phyloP scores from a whole-genome alignment of 1,284 basidiomycete species.

The Rhodotorula sp. region DNA sequence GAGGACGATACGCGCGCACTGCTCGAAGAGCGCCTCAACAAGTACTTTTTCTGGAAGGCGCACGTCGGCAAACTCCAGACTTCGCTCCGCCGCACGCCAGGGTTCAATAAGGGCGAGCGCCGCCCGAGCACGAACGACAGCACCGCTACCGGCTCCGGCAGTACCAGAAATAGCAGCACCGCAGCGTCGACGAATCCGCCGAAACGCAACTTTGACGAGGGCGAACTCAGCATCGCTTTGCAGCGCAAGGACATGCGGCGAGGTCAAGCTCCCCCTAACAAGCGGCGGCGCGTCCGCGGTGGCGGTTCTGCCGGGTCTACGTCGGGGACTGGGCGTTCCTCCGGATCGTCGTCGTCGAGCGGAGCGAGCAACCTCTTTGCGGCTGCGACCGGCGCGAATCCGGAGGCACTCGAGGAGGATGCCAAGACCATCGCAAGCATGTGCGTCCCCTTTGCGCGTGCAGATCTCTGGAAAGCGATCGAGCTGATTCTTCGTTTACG shows the following conservation, averaged over 20 bases:
- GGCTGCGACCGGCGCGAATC: slow-evolving; percentile 59
- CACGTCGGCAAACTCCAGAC: slow-evolving; percentile 53
- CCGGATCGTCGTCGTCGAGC: slow-evolving; percentile 42
- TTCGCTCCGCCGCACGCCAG: slow-evolving; percentile 29
- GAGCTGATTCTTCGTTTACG: background rate
- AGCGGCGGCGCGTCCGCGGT: slow-evolving; percentile 50
- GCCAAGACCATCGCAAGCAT: slow-evolving; percentile 57
- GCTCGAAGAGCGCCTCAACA: slow-evolving; percentile 74
- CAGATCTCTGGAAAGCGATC: background rate
- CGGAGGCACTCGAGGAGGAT: slow-evolving; percentile 56
- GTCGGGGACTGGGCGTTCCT: slow-evolving; percentile 34
- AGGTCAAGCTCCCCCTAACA: slow-evolving; percentile 46
- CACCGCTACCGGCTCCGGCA: background rate
- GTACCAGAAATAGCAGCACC: background rate
- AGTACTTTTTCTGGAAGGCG: slow-evolving; percentile 80
- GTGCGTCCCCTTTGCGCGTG: slow-evolving; percentile 3
- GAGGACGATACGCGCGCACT: slow-evolving; percentile 47
- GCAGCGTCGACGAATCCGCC: background rate
- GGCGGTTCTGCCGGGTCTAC: slow-evolving; percentile 25
- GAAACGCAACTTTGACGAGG: slow-evolving; percentile 11
- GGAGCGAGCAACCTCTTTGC: slow-evolving; percentile 36
- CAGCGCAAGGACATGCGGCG: slow-evolving; percentile 63
- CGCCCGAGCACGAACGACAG: background rate
- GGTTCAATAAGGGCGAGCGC: slow-evolving; percentile 10
- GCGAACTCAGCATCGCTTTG: slow-evolving; percentile 58